Evolutionary conservation across 2,329 filamentous ascomycete species (phyloP), one percentile per base, ranked within the genome.

Genomic region (Aspergillus fructus): DNA sequence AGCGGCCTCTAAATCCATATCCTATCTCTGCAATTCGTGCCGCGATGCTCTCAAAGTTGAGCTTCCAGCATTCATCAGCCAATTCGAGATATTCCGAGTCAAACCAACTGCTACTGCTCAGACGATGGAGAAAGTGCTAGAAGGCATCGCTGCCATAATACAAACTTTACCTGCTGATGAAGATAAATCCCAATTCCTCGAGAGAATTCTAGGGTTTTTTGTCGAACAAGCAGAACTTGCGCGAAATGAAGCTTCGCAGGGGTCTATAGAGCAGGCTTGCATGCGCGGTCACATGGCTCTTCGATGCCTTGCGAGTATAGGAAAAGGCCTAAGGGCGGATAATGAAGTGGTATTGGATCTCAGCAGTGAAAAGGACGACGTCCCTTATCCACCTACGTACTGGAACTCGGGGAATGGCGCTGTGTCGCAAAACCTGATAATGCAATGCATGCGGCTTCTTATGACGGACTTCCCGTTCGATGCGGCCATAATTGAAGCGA

Each of bases 61-160:
- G 56, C 68, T 79, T 23, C 74, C 76, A 6, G 72, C 73, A 4
- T 79, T 79, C 58, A 66, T 79, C 49, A 68, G 68, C 41, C 75
- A 76, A 39, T 71, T 79, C 40, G 71, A 74, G 49, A 67, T 71
- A 33, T 74, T 77, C 43, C 71, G 72, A 19, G 67, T 64, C 51
- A 76, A 74, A 30, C 62, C 70, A 37, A 72, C 72, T 2, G 72
- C 73, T 17, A 74, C 68, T 1, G 63, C 65, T 2, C 68, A 69
- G 33, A 76, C 73, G 1, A 71, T 77, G 66, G 74, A 76, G 47
- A 74, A 71, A 43, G 75, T 79, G 21, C 65, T 76, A 11, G 76
- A 77, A 59, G 77, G 75, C 1, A 78, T 79, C 50, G 73, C 76
- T 15, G 74, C 76, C 0, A 74, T 79, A 48, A 72, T 79, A 7